These are phyloP conservation scores for Rostrohypoxylon terebratum DNA, from an alignment of 495 filamentous ascomycete species.

Conservation along the genomic window DNA sequence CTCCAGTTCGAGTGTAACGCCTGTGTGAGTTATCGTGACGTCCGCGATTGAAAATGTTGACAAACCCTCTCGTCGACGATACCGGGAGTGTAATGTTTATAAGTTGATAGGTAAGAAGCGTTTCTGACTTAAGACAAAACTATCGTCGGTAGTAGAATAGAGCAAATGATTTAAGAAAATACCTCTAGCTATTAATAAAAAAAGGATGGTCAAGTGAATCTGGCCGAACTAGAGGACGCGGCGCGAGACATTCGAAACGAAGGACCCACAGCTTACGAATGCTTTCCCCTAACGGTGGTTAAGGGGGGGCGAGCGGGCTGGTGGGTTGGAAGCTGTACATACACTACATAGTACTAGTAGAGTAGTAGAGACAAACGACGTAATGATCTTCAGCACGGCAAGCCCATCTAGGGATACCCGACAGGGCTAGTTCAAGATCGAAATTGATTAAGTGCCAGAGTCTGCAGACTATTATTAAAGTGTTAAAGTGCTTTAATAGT, in stretches of 20 bases:
- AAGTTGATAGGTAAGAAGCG: conserved; percentile 17
- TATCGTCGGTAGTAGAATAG: conserved; percentile 13
- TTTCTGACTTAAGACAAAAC: conserved; percentile 35
- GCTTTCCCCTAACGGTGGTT: conserved; percentile 35
- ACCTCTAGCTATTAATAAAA: too few species aligned
- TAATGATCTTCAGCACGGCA: conserved; percentile 42
- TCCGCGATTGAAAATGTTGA: conserved; percentile 21
- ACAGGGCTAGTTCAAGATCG: conserved; percentile 29
- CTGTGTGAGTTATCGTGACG: conserved; percentile 6
- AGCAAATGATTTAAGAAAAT: too few species aligned
- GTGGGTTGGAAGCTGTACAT: conserved; percentile 19
- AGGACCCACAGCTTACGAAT: conserved; percentile 47
- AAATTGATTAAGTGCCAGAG: conserved; percentile 1
- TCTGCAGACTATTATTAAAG: background rate
- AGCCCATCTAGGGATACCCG: conserved; percentile 32
- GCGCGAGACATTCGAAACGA: conserved; percentile 42
- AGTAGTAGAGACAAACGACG: conserved; percentile 42
- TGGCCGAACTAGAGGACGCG: conserved; percentile 34
- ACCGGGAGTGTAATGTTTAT: background rate
- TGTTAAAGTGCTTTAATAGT: background rate
- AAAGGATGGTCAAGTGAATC: conserved; percentile 13
- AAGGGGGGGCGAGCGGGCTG: conserved; percentile 9
- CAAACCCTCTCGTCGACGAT: background rate
- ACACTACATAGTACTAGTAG: too few species aligned
- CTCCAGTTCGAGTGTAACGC: conserved; percentile 3